These are phyloP conservation scores for Xylaria sp. DNA, from an alignment of 2,329 filamentous ascomycete genomes.

Conservation along the genomic window DNA sequence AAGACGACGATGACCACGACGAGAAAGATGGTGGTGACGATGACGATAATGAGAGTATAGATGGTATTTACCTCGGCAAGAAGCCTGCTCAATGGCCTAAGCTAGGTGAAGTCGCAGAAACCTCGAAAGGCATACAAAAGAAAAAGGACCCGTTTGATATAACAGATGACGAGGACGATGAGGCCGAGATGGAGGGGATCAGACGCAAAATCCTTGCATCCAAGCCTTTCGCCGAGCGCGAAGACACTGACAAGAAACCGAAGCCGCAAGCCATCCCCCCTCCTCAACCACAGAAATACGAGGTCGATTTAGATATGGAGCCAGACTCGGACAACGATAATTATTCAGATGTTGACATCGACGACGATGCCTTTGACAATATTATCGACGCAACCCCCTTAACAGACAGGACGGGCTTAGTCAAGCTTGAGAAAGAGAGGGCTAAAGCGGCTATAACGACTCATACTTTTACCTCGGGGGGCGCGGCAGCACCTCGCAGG, in stretches of 20 bases:
- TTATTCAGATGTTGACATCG: conserved; percentile 63
- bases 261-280: conserved; percentile 72
- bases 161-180: conserved; percentile 80
- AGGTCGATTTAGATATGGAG: conserved; percentile 73
- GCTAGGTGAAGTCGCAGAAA: conserved; percentile 46
- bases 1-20: conserved; percentile 51
- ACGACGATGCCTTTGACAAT: conserved; percentile 87
- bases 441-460: conserved; percentile 60
- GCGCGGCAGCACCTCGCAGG: conserved; percentile 61
- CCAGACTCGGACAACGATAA: conserved; percentile 76
- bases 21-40: conserved; percentile 56
- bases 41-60: conserved; percentile 58
- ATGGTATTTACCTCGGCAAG: conserved; percentile 71
- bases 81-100: conserved; percentile 55
- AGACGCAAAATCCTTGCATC: conserved; percentile 89
- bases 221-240: conserved; percentile 81
- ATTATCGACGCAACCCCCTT: conserved; percentile 93
- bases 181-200: conserved; percentile 87
- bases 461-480: conserved; percentile 63
- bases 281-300: conserved; percentile 61
- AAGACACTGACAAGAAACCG: conserved; percentile 60
- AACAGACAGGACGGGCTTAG: conserved; percentile 82
- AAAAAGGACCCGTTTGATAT: conserved; percentile 77
- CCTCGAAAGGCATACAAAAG: conserved; percentile 59
- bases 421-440: conserved; percentile 67